phyloP scores from a whole-genome alignment of 1,284 basidiomycete genomes.

The Boletus semigastroideus region DNA sequence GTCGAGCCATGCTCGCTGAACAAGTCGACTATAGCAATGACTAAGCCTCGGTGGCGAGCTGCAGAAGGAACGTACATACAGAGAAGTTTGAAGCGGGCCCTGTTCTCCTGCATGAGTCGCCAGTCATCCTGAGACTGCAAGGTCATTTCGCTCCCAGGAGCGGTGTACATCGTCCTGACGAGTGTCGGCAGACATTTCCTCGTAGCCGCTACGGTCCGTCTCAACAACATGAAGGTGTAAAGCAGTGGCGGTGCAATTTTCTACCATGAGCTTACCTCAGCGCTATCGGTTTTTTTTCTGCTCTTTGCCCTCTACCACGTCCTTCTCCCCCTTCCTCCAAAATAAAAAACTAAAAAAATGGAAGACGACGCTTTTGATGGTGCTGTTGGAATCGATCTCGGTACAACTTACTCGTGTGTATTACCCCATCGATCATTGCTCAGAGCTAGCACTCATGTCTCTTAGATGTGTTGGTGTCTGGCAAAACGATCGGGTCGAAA shows the following conservation, averaged over 20 bases:
- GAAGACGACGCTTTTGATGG: conserved; percentile 90
- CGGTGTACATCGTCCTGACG: conserved; percentile 33
- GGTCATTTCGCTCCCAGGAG: conserved; percentile 32
- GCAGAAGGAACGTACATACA: conserved; percentile 30
- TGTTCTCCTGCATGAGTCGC: conserved; percentile 57
- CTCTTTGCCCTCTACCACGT: conserved; percentile 28
- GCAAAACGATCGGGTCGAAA: conserved; percentile 99
- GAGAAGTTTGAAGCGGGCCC: conserved; percentile 55
- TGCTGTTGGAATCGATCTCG: conserved; percentile 94
- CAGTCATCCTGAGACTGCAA: conserved; percentile 60
- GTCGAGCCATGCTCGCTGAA: conserved; percentile 78
- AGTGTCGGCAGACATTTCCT: conserved; percentile 28
- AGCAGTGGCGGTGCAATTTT: conserved; percentile 51
- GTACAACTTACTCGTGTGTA: conserved; percentile 86
- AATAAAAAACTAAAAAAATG: conserved; percentile 85
- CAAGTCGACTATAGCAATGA: conserved; percentile 50
- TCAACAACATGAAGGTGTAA: conserved; percentile 38
- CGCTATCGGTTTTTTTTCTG: conserved; percentile 38
- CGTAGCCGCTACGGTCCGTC: conserved; percentile 41
- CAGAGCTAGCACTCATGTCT: conserved; percentile 21
- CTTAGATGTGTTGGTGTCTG: conserved; percentile 91
- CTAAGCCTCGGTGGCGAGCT: conserved; percentile 16
- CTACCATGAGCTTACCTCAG: conserved; percentile 36
- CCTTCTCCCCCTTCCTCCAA: conserved; percentile 35
- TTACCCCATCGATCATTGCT: conserved; percentile 2